Evolutionary conservation across 1,284 basidiomycete species (phyloP).

Genomic region (Heterobasidion annosum): DNA sequence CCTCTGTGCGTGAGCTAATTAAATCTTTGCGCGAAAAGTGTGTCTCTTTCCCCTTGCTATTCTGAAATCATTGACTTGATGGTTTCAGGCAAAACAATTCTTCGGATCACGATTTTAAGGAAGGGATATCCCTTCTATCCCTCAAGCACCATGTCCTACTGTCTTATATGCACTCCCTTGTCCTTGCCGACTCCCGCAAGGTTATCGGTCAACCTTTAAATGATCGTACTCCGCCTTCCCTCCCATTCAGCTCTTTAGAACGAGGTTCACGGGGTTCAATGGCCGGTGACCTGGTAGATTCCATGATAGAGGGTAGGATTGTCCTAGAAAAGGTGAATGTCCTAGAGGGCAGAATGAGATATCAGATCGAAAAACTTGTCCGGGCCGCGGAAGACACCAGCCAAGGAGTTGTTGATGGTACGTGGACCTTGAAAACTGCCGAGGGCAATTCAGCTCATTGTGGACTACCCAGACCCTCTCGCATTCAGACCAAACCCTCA

Average conservation of each 20-base stretch:
- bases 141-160: constrained; percentile 84
- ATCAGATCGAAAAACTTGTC: constrained; percentile 93
- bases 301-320: constrained; percentile 64
- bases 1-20: constrained; percentile 50
- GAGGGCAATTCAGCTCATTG: constrained; percentile 1
- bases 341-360: constrained; percentile 82
- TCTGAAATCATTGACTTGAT: constrained; percentile 4
- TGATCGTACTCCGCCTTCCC: constrained; percentile 35
- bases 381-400: constrained; percentile 53
- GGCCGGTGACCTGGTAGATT: constrained; percentile 62
- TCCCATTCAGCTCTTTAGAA: constrained; percentile 44
- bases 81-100: constrained; percentile 20
- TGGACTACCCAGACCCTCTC: constrained; percentile 59
- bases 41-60: constrained; percentile 6
- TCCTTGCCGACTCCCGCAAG: constrained; percentile 66
- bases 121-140: constrained; percentile 87
- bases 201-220: constrained; percentile 54
- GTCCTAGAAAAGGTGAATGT: constrained; percentile 75
- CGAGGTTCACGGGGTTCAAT: constrained; percentile 44
- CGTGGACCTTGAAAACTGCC: constrained; percentile 10
- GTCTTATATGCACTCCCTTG: constrained; percentile 83
- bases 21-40: constrained; percentile 47
- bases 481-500: constrained; percentile 87
- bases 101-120: constrained; percentile 51
- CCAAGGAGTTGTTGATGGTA: constrained; percentile 59